These are phyloP conservation scores for Adansonia digitata DNA, from an alignment of 345 rosid genomes.

Conservation along the genomic window DNA sequence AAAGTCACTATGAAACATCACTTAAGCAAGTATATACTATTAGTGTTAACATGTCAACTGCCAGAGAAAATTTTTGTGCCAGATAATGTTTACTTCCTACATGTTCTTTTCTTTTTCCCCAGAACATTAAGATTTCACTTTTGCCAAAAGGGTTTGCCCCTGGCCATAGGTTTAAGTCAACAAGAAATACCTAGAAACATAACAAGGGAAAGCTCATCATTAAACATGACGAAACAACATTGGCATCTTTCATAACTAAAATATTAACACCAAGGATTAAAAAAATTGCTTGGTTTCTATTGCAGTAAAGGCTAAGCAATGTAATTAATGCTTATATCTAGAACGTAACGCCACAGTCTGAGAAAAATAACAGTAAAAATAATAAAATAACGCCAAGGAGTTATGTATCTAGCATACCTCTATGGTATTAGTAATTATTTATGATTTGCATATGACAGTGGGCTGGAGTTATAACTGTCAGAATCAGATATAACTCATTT, in stretches of 20 bases:
- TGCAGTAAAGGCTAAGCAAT: not conserved
- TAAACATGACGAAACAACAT: not conserved
- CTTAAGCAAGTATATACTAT: not conserved
- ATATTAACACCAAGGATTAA: not conserved
- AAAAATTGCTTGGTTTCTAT: not conserved
- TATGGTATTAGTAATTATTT: not conserved
- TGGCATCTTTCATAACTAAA: not conserved
- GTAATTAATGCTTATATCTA: not conserved
- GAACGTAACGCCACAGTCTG: not conserved
- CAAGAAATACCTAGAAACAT: not conserved
- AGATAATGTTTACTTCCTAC: not conserved
- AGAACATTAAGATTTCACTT: not conserved
- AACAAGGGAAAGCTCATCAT: not conserved
- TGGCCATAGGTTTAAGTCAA: not conserved
- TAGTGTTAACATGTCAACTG: not conserved
- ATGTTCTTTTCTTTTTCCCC: not conserved
- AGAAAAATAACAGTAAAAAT: not conserved
- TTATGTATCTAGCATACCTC: not conserved
- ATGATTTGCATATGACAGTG: not conserved
- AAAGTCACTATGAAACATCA: not conserved
- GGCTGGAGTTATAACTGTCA: not conserved
- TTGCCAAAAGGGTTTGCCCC: not conserved
- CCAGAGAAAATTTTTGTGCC: not conserved
- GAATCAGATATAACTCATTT: not conserved
- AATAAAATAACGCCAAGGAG: not conserved